Percentiles rank a stretch among this genome's conserved stretches.
phyloP scores from a whole-genome alignment of 1,139 yeast species.

The Taphrina deformans region DNA sequence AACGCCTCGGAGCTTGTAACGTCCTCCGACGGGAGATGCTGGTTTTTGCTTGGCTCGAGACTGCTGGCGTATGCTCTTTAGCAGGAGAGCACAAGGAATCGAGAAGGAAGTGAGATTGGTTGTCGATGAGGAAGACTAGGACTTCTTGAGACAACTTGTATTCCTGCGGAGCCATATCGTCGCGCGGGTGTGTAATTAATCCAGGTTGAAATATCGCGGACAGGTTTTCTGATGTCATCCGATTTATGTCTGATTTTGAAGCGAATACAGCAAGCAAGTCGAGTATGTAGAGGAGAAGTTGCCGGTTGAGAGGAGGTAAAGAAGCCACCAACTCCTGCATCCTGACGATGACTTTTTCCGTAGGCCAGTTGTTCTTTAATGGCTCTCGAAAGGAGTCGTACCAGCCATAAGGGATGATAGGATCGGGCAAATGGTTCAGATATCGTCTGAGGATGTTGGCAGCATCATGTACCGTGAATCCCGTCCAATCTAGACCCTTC shows the following conservation, averaged over 20 bases:
- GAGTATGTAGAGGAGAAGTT: conserved; percentile 79
- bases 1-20: conserved; percentile 10
- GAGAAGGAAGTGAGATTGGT: conserved; percentile 43
- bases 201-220: conserved; percentile 98
- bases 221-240: conserved; percentile 89
- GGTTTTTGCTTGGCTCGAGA: conserved; percentile 1
- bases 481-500: conserved; percentile 82
- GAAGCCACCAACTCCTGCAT: conserved; percentile 67
- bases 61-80: not conserved
- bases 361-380: conserved; percentile 35
- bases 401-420: conserved; percentile 74
- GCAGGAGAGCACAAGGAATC: conserved; percentile 17
- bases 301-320: conserved; percentile 71
- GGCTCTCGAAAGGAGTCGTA: conserved; percentile 84
- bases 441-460: conserved; percentile 85
- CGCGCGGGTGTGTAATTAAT: conserved; percentile 84
- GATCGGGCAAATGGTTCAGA: conserved; percentile 86
- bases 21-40: conserved; percentile 12
- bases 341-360: conserved; percentile 44
- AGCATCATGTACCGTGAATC: conserved; percentile 96
- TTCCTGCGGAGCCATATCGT: conserved; percentile 88
- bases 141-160: conserved; percentile 84
- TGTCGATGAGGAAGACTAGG: conserved; percentile 83
- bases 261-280: conserved; percentile 87
- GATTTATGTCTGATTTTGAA: conserved; percentile 69